Percentiles rank a stretch among this genome's conserved stretches.
Evolutionary conservation across 2,329 filamentous ascomycete species (phyloP).

Genomic region (Sporothrix humicola): DNA sequence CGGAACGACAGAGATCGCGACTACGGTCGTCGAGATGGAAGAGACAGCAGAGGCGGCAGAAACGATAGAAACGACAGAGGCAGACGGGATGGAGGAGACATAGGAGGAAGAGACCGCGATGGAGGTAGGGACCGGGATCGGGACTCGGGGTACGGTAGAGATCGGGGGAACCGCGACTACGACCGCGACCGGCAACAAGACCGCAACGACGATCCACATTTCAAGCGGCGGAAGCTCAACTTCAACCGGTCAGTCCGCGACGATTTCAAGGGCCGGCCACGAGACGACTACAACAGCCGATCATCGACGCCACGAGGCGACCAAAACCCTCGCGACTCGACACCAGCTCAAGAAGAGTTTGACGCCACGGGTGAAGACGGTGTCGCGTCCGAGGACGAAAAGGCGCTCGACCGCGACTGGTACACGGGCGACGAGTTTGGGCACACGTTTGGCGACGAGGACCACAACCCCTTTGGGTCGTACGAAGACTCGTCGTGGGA

Average conservation of each 20-base stretch:
- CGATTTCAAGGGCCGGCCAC: slow-evolving; percentile 61
- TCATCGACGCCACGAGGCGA: slow-evolving; percentile 37
- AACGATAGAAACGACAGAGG: slow-evolving; percentile 29
- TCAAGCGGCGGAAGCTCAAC: slow-evolving; percentile 68
- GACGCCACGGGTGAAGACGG: slow-evolving; percentile 64
- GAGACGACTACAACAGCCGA: slow-evolving; percentile 40
- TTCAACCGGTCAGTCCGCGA: slow-evolving; percentile 56
- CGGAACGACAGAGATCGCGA: slow-evolving; percentile 34
- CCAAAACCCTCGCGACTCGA: slow-evolving; percentile 38
- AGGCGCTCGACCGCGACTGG: slow-evolving; percentile 87
- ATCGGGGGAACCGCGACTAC: slow-evolving; percentile 34
- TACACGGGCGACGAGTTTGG: slow-evolving; percentile 84
- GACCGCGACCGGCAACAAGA: slow-evolving; percentile 20
- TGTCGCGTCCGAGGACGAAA: slow-evolving; percentile 70
- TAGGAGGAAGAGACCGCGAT: slow-evolving; percentile 35
- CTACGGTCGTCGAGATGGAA: slow-evolving; percentile 39
- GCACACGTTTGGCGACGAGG: slow-evolving; percentile 86
- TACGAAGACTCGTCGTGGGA: slow-evolving; percentile 77
- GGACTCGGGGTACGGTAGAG: slow-evolving; percentile 39
- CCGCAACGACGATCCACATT: slow-evolving; percentile 46
- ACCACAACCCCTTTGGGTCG: slow-evolving; percentile 88
- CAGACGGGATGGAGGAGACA: slow-evolving; percentile 33
- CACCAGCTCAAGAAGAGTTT: slow-evolving; percentile 61
- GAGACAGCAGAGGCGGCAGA: slow-evolving; percentile 38
- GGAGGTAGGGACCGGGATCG: slow-evolving; percentile 37